Evolutionary conservation across 192 early-diverging fungal species (phyloP), one percentile per base, ranked within the genome.

Genomic region (Paraglomus brasilianum): DNA sequence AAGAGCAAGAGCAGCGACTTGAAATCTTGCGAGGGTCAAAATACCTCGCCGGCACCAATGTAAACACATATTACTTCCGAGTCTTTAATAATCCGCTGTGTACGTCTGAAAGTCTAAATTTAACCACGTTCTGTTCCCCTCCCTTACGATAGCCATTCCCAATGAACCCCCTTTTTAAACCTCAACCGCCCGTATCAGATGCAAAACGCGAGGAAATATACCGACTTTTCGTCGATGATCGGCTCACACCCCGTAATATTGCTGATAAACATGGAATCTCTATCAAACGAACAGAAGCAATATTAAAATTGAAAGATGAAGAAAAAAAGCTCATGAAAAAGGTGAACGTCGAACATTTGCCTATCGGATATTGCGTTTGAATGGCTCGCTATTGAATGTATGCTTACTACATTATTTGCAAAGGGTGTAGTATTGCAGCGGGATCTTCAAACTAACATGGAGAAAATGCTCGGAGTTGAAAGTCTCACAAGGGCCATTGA

Each of bases 201-300:
- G 55, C 64, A 7, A 72, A 82, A 11, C 88, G 89, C 58, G 85
- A 88, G 72, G 79, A 86, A 46, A 89, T 98, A 45, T 98, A 89
- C 78, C 68, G 81, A 24, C 53, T 79, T 41, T 94, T 90, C 75
- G 69, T 73, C 39, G 72, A 73, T 1, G 84, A 91, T 64, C 83
- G 86, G 5, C 73, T 78, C 40, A 91, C 91, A 8, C 88, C 90
- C 40, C 85, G 90, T 13, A 67, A 83, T 30, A 81, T 96, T 55
- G 93, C 88, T 15, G 82, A 81, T 4, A 82, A 85, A 58, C 90
- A 83, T 76, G 74, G 75, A 10, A 73, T 95, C 10, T 92, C 96
- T 13, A 86, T 95, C 70, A 88, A 86, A 69, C 87, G 96, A 48
- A 84, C 93, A 8, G 87, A 95, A 79, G 96, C 94, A n/a, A 89